These are phyloP conservation scores for Aspergillus taichungensis DNA, from an alignment of 495 filamentous ascomycete species.

Conservation along the genomic window DNA sequence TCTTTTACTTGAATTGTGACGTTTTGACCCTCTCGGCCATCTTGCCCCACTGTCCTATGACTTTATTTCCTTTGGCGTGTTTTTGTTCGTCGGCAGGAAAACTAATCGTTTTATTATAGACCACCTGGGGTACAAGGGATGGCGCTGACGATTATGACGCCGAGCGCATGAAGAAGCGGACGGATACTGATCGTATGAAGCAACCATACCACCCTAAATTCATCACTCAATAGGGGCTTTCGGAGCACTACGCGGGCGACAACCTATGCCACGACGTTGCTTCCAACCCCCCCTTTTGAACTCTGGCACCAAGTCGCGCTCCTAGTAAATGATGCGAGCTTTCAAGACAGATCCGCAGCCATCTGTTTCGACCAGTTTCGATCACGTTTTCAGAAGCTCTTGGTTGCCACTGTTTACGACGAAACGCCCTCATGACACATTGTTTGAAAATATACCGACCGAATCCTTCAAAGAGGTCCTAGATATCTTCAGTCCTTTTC, in stretches of 20 bases:
- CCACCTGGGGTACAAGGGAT: conserved; percentile 51
- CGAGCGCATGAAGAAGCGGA: conserved; percentile 46
- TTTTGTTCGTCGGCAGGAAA: not conserved
- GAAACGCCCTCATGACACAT: conserved; percentile 30
- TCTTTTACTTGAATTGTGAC: not conserved
- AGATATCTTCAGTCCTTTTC: no score
- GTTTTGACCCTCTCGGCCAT: conserved; percentile 1
- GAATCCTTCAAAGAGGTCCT: no score
- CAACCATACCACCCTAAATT: conserved; percentile 18
- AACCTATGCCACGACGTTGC: not conserved
- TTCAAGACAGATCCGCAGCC: not conserved
- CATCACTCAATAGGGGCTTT: conserved; percentile 17
- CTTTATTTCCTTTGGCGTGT: not conserved
- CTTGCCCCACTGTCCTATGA: not conserved
- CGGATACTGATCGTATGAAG: conserved; percentile 33
- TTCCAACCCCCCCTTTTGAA: no score
- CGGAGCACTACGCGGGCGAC: not conserved
- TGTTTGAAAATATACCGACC: conserved; percentile 1
- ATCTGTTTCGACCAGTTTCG: not conserved
- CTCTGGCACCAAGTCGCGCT: no score
- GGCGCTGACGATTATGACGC: conserved; percentile 49
- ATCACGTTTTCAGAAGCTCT: not conserved
- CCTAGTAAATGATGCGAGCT: not conserved
- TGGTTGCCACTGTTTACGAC: conserved; percentile 19
- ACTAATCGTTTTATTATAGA: conserved; percentile 24